phyloP scores from a whole-genome alignment of 176 grass and related monocot species.

The Ensete glaucum region DNA sequence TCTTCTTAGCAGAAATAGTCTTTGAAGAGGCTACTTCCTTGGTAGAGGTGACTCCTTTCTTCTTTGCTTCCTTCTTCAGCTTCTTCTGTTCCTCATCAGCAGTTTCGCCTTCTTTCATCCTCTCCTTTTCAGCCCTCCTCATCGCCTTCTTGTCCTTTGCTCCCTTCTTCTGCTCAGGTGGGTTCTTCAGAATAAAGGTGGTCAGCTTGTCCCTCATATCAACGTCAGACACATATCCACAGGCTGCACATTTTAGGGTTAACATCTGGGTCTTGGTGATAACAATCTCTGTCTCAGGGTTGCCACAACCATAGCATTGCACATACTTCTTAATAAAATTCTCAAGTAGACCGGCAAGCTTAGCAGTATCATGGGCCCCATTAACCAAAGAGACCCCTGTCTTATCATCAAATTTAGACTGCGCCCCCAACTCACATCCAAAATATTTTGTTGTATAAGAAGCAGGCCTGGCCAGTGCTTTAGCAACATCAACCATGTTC shows the following conservation, averaged over 20 bases:
- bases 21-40: neutral
- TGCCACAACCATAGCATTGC: conserved; percentile 11
- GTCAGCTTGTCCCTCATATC: conserved; percentile 11
- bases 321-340: conserved; percentile 15
- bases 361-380: conserved; percentile 12
- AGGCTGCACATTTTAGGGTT: conserved; percentile 14
- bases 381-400: neutral
- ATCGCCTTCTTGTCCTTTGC: conserved; percentile 4
- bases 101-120: conserved; percentile 8
- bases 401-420: conserved; percentile 13
- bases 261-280: conserved; percentile 15
- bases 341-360: conserved; percentile 4
- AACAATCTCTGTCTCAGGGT: conserved; percentile 7
- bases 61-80: conserved; percentile 12
- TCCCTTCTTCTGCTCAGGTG: conserved; percentile 8
- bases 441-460: conserved; percentile 15
- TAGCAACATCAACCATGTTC: conserved; percentile 10
- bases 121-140: conserved; percentile 3
- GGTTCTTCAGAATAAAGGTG: conserved; percentile 6
- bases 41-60: neutral
- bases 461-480: conserved; percentile 1
- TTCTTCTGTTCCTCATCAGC: conserved; percentile 6
- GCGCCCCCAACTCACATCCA: conserved; percentile 8
- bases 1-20: neutral
- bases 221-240: neutral